Evolutionary conservation across 352 stramenopile genomes (phyloP).

Genomic region (Globisporangium takayamanum): DNA sequence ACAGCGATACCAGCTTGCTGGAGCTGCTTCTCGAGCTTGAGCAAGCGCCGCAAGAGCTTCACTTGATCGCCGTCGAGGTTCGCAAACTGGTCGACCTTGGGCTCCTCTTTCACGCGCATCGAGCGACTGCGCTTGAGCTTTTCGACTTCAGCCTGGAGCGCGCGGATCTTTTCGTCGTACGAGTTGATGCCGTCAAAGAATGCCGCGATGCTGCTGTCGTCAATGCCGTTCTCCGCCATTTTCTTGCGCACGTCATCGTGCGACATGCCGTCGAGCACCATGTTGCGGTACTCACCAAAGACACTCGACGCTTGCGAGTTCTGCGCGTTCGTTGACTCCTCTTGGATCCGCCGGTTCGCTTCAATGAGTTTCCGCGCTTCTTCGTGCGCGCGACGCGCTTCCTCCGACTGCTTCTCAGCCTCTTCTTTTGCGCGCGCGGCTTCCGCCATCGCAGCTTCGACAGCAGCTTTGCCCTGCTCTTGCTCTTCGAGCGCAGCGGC

Average conservation of each 20-base stretch:
- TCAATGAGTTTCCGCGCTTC: constrained; percentile 81
- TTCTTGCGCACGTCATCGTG: constrained; percentile 67
- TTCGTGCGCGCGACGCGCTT: constrained; percentile 67
- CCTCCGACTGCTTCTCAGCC: constrained; percentile 70
- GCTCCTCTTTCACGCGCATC: constrained; percentile 40
- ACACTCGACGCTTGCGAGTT: constrained; percentile 37
- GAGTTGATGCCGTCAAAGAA: constrained; percentile 85
- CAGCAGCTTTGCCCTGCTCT: constrained; percentile 72
- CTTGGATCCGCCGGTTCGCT: constrained; percentile 78
- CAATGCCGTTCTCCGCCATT: constrained; percentile 73
- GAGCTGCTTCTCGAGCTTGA: constrained; percentile 83
- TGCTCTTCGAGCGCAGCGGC: constrained; percentile 72
- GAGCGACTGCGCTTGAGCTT: constrained; percentile 70
- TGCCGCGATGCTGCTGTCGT: constrained; percentile 59
- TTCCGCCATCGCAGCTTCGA: constrained; percentile 82
- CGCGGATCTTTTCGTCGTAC: constrained; percentile 78
- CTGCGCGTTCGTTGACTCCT: constrained; percentile 33
- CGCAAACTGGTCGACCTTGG: constrained; percentile 55
- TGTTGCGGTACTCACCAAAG: constrained; percentile 54
- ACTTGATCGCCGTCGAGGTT: constrained; percentile 76
- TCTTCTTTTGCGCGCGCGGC: constrained; percentile 71
- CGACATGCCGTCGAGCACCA: constrained; percentile 65
- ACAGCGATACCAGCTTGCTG: constrained; percentile 83
- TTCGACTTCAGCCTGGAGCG: constrained; percentile 75
- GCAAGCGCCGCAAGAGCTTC: constrained; percentile 64